phyloP scores from a whole-genome alignment of 306 rosid species.

The Trifolium repens region DNA sequence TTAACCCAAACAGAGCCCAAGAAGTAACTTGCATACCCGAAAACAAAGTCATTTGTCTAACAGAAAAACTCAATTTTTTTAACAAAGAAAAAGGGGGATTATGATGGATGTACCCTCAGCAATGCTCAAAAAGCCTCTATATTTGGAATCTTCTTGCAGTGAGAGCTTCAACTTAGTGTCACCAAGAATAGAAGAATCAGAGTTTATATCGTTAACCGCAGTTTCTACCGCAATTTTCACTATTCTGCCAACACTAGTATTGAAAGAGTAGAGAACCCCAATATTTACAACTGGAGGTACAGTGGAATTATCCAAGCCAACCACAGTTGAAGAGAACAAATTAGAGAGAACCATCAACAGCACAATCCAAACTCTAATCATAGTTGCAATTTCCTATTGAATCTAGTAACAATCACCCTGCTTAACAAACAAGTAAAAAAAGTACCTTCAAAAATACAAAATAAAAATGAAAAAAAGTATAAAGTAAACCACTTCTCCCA shows the following conservation, averaged over 20 bases:
- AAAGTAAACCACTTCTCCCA: constrained; percentile 29
- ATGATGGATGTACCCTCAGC: constrained; percentile 65
- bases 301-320: constrained; percentile 48
- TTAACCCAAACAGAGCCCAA: not conserved
- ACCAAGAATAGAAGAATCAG: constrained; percentile 70
- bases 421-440: constrained; percentile 39
- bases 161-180: constrained; percentile 59
- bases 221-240: constrained; percentile 75
- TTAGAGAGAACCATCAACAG: constrained; percentile 50
- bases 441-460: constrained; percentile 11
- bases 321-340: constrained; percentile 61
- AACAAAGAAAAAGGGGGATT: not conserved
- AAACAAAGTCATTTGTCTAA: constrained; percentile 14
- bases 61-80: not conserved
- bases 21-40: constrained; percentile 25
- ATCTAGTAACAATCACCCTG: constrained; percentile 46
- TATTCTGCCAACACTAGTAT: constrained; percentile 66
- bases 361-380: constrained; percentile 58
- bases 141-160: constrained; percentile 72
- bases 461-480: not conserved
- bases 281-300: constrained; percentile 66
- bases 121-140: constrained; percentile 82
- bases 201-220: constrained; percentile 77
- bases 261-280: constrained; percentile 69
- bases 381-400: constrained; percentile 41